A percentile compares a stretch with the other conserved stretches of the same genome.
These are phyloP conservation scores for Circinella minor DNA, from an alignment of 371 early-diverging fungal genomes.

Conservation along the genomic window DNA sequence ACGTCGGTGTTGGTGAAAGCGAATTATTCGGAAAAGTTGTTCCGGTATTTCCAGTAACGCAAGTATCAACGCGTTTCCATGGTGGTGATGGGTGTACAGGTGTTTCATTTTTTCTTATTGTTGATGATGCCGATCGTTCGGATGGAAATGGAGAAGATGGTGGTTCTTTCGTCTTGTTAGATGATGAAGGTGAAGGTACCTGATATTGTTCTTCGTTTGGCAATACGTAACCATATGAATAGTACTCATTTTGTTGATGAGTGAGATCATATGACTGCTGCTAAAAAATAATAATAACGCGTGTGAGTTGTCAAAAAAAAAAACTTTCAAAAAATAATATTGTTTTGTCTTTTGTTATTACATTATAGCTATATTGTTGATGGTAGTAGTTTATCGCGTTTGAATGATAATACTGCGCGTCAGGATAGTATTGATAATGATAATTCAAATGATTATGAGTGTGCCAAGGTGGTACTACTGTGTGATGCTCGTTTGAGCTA, in stretches of 20 bases:
- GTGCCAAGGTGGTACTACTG: background rate
- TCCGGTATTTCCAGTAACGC: background rate
- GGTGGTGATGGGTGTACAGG: background rate
- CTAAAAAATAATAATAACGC: background rate
- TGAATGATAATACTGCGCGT: background rate
- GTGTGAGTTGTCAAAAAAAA: slow-evolving; percentile 2
- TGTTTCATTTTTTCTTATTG: background rate
- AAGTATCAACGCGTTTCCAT: background rate
- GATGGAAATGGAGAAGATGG: slow-evolving; percentile 8
- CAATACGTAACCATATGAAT: slow-evolving; percentile 1
- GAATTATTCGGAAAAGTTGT: background rate
- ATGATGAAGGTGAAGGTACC: background rate
- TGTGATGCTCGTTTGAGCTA: background rate
- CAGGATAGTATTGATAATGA: background rate
- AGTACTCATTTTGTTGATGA: slow-evolving; percentile 1
- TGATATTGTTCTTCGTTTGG: background rate
- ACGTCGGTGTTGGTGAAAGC: too few species aligned
- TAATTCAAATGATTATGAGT: background rate
- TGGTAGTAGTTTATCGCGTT: background rate
- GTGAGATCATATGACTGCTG: background rate
- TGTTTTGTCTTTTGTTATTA: too few species aligned
- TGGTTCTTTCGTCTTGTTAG: background rate
- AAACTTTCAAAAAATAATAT: too few species aligned
- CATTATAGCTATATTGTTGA: background rate
- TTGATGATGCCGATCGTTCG: background rate